Evolutionary conservation across 345 rosid genomes (phyloP), one percentile per base, ranked within the genome.

Genomic region (Salix arbutifolia): DNA sequence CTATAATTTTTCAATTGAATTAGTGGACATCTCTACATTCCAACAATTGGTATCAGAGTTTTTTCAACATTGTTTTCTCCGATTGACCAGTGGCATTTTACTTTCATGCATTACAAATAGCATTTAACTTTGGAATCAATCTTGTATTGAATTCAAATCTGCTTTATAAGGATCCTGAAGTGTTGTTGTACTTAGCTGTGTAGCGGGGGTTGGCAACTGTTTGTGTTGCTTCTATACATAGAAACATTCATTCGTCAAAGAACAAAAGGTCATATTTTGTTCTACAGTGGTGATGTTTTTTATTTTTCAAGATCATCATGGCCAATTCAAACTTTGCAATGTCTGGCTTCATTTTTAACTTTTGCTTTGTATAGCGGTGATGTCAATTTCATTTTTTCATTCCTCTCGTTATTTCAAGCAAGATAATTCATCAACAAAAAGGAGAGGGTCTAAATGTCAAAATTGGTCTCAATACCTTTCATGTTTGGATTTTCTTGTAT

Each of bases 321-420:
- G 31, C 30, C 66, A 42, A 44, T 77, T 77, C 76, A 67, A 48
- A 76, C 33, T 60, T 2, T 67, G 53, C 38, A 68, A 50, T 53
- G 46, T 40, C 13, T 40, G 3, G 12, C 44, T 40, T 40, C 44
- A 10, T 40, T 40, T 40, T 9, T 40, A 9, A 12, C 3, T 40
- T 40, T 40, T 40, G 44, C 44, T 40, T 40, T 10, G 44, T 40
- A 40, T 10, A 40, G 14, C 12, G 14, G 46, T 10, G 46, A 10
- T 40, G 46, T 3, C 46, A 40, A 40, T 40, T 40, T 40, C 46
- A 40, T 9, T 2, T 40, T 10, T 56, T 9, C 12, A n/a, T n/a
- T 23, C 62, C 62, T 31, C 33, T 8, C 12, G 8, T 1, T 56
- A 56, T 56, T 56, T 56, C 28, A 56, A 56, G 62, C 28, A 56